Evolutionary conservation across 208 protist species (phyloP).

Genomic region (Crithidia expoeki): DNA sequence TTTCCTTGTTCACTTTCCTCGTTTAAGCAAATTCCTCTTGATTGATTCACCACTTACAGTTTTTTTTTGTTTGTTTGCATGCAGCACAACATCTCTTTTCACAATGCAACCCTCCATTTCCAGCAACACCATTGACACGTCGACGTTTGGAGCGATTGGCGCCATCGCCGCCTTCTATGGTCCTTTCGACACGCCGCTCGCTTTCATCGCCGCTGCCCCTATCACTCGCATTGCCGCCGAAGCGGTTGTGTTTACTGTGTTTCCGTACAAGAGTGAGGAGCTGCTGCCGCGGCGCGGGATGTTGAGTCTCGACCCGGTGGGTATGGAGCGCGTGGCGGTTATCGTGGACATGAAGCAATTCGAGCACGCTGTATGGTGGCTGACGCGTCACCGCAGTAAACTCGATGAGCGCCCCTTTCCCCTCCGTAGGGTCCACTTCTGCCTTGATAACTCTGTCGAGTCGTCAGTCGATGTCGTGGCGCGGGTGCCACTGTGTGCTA

Average conservation of each 20-base stretch:
- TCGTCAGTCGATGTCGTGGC: slow-evolving; percentile 24
- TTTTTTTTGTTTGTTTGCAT: too few species aligned
- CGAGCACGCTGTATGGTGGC: slow-evolving; percentile 28
- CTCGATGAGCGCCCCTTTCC: slow-evolving; percentile 9
- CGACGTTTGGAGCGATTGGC: slow-evolving; percentile 6
- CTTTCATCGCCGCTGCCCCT: slow-evolving; percentile 8
- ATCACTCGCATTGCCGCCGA: slow-evolving; percentile 9
- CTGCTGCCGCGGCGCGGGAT: slow-evolving; percentile 5
- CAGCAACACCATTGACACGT: background rate
- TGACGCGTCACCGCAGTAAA: slow-evolving; percentile 12
- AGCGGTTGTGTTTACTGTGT: slow-evolving; percentile 10
- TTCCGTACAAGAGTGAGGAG: slow-evolving; percentile 1
- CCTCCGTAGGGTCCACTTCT: slow-evolving; percentile 30
- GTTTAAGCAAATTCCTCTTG: background rate
- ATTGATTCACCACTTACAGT: too few species aligned
- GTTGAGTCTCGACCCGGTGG: slow-evolving; percentile 15
- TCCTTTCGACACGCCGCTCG: slow-evolving; percentile 6
- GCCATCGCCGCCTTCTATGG: slow-evolving; percentile 24
- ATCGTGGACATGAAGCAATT: slow-evolving; percentile 20
- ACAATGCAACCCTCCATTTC: background rate
- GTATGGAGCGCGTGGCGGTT: slow-evolving; percentile 19
- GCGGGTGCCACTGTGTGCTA: slow-evolving; percentile 28
- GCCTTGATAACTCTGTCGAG: slow-evolving; percentile 22
- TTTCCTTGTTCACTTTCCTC: slow-evolving; percentile 12
- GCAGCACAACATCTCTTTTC: background rate